Percentiles rank a stretch among this genome's conserved stretches.
These are phyloP conservation scores for Carallia brachiata DNA, from an alignment of 345 rosid genomes.

Conservation along the genomic window DNA sequence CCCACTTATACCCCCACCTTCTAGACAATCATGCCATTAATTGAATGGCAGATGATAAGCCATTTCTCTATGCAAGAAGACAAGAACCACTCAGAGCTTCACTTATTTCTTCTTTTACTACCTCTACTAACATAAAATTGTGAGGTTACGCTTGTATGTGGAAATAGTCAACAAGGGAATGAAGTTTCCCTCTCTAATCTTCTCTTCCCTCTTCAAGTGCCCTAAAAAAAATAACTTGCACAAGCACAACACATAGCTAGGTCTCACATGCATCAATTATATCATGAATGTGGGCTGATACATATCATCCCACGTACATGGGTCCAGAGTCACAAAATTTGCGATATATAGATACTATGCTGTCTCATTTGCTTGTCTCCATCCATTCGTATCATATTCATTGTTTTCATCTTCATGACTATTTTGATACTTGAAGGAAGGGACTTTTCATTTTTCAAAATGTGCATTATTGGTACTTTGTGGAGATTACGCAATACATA, in stretches of 20 bases:
- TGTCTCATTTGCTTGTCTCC: slow-evolving; percentile 12
- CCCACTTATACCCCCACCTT: background rate
- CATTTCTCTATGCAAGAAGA: slow-evolving; percentile 8
- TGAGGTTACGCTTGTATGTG: background rate
- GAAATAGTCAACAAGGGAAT: slow-evolving; percentile 35
- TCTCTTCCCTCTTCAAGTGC: slow-evolving; percentile 21
- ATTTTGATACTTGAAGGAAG: slow-evolving; percentile 13
- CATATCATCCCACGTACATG: background rate
- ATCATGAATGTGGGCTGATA: slow-evolving; percentile 3
- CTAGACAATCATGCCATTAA: slow-evolving; percentile 22
- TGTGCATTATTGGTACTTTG: slow-evolving; percentile 19
- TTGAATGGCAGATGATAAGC: slow-evolving; percentile 10
- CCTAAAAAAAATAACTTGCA: slow-evolving; percentile 5
- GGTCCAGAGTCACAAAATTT: background rate
- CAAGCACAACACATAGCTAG: slow-evolving; percentile 4
- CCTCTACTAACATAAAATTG: slow-evolving; percentile 18
- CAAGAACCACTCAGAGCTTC: slow-evolving; percentile 23
- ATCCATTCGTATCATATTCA: slow-evolving; percentile 13
- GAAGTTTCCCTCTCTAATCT: slow-evolving; percentile 5
- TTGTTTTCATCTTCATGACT: slow-evolving; percentile 17
- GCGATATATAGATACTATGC: background rate
- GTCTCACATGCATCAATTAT: slow-evolving; percentile 33
- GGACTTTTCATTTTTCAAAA: slow-evolving; percentile 22
- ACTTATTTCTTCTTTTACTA: slow-evolving; percentile 37
- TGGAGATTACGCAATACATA: background rate